Conservation (phyloP, 2,329 filamentous ascomycete genomes). For the Fusarium paranaense region DNA sequence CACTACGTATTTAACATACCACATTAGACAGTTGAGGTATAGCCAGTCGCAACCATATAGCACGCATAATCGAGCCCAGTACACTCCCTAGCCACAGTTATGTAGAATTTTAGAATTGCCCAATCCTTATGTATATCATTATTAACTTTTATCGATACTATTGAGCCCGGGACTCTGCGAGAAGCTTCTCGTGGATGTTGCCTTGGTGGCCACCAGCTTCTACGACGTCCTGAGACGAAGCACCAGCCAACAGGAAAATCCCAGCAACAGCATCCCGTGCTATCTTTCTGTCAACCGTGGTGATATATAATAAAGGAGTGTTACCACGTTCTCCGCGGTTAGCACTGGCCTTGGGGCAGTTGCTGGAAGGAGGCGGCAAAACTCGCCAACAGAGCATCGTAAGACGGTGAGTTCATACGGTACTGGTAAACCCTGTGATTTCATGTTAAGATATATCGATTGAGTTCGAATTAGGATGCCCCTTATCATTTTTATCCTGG, state of each 20-base stretch:
- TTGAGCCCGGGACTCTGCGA: not conserved
- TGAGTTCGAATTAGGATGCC: not conserved
- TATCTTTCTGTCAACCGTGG: slow-evolving; percentile 66
- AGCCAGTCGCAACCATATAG: not conserved
- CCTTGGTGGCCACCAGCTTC: slow-evolving; percentile 61
- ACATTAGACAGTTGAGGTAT: not conserved
- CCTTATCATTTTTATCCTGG: not conserved
- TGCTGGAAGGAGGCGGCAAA: slow-evolving; percentile 66
- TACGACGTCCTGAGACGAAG: slow-evolving; percentile 62
- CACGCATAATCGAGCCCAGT: not conserved
- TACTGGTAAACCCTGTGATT: not conserved
- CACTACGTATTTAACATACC: not conserved
- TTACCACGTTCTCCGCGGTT: slow-evolving; percentile 71
- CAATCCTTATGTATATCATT: not conserved
- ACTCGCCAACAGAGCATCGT: slow-evolving; percentile 37
- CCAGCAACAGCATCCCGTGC: slow-evolving; percentile 68
- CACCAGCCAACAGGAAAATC: slow-evolving; percentile 70
- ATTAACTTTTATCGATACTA: not conserved
- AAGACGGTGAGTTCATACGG: not conserved
- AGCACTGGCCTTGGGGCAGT: slow-evolving; percentile 63
- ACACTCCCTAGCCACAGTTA: not conserved
- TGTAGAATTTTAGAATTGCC: not conserved
- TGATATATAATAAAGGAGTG: slow-evolving; percentile 68
- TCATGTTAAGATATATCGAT: not conserved
- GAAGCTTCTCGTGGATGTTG: slow-evolving; percentile 54